Evolutionary conservation across 768 basidiomycete genomes (phyloP).

Genomic region (Russula virescens): DNA sequence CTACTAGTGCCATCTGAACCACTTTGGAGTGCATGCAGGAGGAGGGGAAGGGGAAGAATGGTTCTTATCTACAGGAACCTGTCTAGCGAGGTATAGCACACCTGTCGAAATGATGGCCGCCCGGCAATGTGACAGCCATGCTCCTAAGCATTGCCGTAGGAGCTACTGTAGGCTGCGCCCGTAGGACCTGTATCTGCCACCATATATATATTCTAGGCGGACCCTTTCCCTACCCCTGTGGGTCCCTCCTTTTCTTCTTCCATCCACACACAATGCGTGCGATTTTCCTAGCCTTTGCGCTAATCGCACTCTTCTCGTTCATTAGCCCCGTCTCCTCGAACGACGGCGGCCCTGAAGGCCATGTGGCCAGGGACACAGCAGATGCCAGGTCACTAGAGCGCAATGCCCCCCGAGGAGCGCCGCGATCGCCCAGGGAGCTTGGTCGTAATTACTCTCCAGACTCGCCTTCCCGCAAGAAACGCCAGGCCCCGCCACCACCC

Average conservation of each 20-base stretch:
- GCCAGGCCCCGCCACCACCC: too few species aligned
- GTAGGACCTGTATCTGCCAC: not conserved
- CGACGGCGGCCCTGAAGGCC: not conserved
- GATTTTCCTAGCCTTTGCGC: not conserved
- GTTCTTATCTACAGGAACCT: too few species aligned
- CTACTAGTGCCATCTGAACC: too few species aligned
- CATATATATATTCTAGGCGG: not conserved
- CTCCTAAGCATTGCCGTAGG: not conserved
- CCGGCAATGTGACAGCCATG: too few species aligned
- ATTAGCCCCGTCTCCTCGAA: not conserved
- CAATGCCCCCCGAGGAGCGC: not conserved
- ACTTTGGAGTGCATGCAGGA: too few species aligned
- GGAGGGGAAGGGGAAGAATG: too few species aligned
- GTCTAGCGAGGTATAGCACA: too few species aligned
- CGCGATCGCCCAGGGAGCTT: not conserved
- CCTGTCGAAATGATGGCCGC: too few species aligned
- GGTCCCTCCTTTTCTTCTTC: too few species aligned
- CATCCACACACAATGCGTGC: not conserved
- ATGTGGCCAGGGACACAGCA: not conserved
- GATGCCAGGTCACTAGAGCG: too few species aligned
- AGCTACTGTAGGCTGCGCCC: too few species aligned
- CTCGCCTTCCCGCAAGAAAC: too few species aligned
- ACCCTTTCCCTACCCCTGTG: not conserved
- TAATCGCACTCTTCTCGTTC: conserved; percentile 1
- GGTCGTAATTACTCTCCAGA: not conserved